phyloP scores from a whole-genome alignment of 2,329 filamentous ascomycete species.

The Beauveria varroae region DNA sequence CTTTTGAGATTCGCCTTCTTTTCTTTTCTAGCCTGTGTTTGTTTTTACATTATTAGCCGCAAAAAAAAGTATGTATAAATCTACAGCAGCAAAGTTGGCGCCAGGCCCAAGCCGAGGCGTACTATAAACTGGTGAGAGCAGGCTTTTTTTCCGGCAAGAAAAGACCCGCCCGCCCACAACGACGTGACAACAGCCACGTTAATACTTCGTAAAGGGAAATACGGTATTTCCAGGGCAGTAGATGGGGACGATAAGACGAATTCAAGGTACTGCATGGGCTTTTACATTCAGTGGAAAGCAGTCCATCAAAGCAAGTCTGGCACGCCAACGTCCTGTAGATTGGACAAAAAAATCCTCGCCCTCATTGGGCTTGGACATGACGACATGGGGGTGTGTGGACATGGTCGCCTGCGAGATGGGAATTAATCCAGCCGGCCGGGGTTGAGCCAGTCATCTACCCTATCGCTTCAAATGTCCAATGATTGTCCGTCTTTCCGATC shows the following conservation, averaged over 20 bases:
- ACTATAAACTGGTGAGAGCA: neutral
- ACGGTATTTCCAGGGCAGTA: too few species aligned
- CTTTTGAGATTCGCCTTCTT: neutral
- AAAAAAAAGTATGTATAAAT: neutral
- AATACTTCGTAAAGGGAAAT: too few species aligned
- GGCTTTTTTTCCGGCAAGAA: neutral
- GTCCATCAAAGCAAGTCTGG: neutral
- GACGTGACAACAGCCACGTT: neutral
- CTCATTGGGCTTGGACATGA: neutral
- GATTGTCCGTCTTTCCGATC: neutral
- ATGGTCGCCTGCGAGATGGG: neutral
- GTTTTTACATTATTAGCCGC: neutral
- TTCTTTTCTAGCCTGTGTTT: too few species aligned
- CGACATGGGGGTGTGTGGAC: neutral
- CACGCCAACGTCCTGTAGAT: constrained; percentile 6
- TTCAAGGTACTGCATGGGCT: too few species aligned
- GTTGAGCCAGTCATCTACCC: too few species aligned
- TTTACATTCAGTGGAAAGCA: too few species aligned
- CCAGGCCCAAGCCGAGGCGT: neutral
- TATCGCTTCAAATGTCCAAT: neutral
- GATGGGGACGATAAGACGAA: too few species aligned
- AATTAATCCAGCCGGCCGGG: neutral
- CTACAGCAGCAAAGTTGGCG: neutral
- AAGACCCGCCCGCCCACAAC: neutral
- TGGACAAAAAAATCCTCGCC: neutral